Evolutionary conservation across 73 alveolate genomes (phyloP).

Genomic region (Uronychia binucleata): DNA sequence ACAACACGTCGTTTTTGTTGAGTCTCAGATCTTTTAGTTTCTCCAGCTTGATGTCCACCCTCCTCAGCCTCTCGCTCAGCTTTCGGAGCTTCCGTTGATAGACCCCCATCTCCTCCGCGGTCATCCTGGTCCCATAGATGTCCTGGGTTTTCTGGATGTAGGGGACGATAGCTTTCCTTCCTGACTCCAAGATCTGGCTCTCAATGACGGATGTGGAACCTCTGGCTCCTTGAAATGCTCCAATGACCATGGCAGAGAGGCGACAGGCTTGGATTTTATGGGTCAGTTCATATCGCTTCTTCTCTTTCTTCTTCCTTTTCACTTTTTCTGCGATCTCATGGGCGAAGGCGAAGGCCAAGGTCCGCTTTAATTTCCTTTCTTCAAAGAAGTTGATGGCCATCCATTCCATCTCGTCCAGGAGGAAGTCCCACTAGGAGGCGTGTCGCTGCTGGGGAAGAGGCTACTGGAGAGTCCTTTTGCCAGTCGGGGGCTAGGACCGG

Average conservation of each 20-base stretch:
- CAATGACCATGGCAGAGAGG: neutral
- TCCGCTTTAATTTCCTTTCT: conserved; percentile 24
- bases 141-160: neutral
- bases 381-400: conserved; percentile 31
- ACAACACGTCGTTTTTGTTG: neutral
- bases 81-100: neutral
- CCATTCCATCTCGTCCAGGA: conserved; percentile 34
- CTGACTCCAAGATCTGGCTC: too few species aligned
- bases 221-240: neutral
- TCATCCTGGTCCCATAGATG: neutral
- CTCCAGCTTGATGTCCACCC: neutral
- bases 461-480: neutral
- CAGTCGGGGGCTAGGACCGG: neutral
- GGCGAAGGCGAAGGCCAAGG: conserved; percentile 10
- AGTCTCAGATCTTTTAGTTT: neutral
- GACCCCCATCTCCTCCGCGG: neutral
- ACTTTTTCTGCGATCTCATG: conserved; percentile 21
- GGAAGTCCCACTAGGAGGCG: conserved; percentile 11
- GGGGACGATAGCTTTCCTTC: neutral
- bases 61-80: neutral
- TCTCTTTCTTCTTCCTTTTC: neutral
- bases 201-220: neutral
- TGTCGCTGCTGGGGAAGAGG: neutral
- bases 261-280: conserved; percentile 1
- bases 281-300: neutral